Evolutionary conservation across 495 filamentous ascomycete genomes (phyloP).

Genomic region (Penicillium salamii): DNA sequence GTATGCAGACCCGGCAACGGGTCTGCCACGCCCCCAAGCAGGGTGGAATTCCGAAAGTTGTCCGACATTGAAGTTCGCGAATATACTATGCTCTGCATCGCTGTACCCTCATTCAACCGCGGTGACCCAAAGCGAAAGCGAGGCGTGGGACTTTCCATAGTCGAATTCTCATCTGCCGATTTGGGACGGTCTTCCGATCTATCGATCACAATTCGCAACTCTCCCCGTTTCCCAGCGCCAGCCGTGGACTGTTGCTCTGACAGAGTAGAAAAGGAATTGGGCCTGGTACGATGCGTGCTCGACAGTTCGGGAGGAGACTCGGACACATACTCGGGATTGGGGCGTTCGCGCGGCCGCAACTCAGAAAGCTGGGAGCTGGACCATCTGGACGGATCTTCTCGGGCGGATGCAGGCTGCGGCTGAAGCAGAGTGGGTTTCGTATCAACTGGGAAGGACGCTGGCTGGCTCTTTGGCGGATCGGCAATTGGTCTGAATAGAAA

Average conservation of each 20-base stretch:
- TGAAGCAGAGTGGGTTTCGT: conserved; percentile 35
- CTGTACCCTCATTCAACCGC: conserved; percentile 76
- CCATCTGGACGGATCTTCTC: conserved; percentile 38
- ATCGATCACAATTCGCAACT: conserved; percentile 83
- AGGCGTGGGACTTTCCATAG: conserved; percentile 76
- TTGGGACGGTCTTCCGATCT: conserved; percentile 66
- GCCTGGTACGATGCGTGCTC: conserved; percentile 43
- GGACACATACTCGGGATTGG: conserved; percentile 25
- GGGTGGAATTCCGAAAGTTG: conserved; percentile 49
- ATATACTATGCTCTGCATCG: conserved; percentile 72
- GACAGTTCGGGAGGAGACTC: conserved; percentile 26
- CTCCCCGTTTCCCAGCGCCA: conserved; percentile 44
- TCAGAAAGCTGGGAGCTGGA: conserved; percentile 50
- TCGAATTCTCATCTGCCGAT: conserved; percentile 57
- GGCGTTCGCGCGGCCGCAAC: conserved; percentile 34
- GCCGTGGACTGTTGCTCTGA: conserved; percentile 46
- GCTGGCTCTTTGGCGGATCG: conserved; percentile 35
- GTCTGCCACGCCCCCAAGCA: conserved; percentile 26
- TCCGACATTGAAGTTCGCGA: conserved; percentile 53
- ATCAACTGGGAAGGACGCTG: conserved; percentile 26
- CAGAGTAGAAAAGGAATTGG: conserved; percentile 62
- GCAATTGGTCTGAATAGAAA: conserved; percentile 44
- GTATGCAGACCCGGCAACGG: conserved; percentile 18
- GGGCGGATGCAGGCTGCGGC: conserved; percentile 19
- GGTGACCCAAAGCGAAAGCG: conserved; percentile 83